A percentile compares a stretch with the other conserved stretches of the same genome.
These are phyloP conservation scores for Aegilops umbellulata DNA, from an alignment of 176 grass and related monocot genomes.

Conservation along the genomic window DNA sequence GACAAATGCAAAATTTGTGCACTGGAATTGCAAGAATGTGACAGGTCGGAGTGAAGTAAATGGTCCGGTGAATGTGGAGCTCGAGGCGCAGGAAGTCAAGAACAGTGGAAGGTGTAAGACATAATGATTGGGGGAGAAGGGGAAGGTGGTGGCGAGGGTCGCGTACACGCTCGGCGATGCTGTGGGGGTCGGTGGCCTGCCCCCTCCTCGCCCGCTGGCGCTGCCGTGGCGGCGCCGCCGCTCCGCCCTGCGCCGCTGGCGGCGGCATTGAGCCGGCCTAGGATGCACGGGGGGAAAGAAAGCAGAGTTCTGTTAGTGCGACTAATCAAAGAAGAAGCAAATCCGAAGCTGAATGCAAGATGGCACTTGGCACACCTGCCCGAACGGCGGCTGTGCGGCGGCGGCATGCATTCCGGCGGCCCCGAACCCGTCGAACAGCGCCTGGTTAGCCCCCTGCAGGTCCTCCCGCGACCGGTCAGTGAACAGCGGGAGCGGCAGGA, in stretches of 20 bases:
- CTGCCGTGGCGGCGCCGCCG: constrained; percentile 52
- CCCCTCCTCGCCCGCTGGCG: constrained; percentile 66
- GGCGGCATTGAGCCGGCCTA: constrained; percentile 56
- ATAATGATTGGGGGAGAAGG: constrained; percentile 21
- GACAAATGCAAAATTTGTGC: neutral
- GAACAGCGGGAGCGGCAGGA: constrained; percentile 61
- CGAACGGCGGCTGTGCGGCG: constrained; percentile 30
- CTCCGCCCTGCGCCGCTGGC: neutral
- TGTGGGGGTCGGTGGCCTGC: constrained; percentile 86
- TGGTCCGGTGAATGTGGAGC: constrained; percentile 9
- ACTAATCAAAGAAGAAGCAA: neutral
- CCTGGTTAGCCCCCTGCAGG: constrained; percentile 37
- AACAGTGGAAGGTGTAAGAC: neutral
- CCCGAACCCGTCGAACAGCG: constrained; percentile 44
- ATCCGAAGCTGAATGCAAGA: neutral
- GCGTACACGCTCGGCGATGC: constrained; percentile 91
- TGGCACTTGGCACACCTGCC: constrained; percentile 30
- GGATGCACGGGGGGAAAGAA: neutral
- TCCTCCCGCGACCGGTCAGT: constrained; percentile 48
- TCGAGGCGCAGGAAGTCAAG: neutral
- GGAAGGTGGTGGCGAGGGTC: constrained; percentile 30
- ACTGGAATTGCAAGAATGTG: neutral
- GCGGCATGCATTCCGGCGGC: constrained; percentile 27
- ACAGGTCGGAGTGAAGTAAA: neutral
- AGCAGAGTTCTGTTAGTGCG: neutral